Evolutionary conservation across 2,329 filamentous ascomycete genomes (phyloP), one percentile per base, ranked within the genome.

Genomic region (Thyridium curvatum): DNA sequence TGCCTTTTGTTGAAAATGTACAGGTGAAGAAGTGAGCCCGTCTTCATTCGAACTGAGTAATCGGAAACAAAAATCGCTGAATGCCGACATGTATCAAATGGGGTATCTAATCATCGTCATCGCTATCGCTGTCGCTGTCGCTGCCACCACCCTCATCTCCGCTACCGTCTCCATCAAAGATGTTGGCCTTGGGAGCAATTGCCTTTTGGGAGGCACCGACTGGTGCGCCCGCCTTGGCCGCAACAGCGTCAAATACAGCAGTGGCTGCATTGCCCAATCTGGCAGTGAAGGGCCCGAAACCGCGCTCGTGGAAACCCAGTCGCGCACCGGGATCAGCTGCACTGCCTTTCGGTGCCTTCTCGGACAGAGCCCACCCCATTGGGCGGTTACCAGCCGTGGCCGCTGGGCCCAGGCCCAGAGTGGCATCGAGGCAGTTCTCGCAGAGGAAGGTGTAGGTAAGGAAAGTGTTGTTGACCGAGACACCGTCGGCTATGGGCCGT

Each of bases 381-480:
- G 53, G 56, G 6, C 52, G 52, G 9, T 49, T 45, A 3, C 46
- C 48, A 1, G 39, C 44, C 2, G 53, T 46, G 4, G 41, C 48
- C 5, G 46, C 52, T 0, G 55, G 48, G 0, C 47, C 50, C 5
- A 61, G 51, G 1, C 58, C 59, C 1, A 59, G 38, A 4, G 45
- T 38, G 0, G 51, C 41, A 34, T 52, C 52, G 8, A 64, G 47
- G 35, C 60, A 64, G 10, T 52, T 52, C 33, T 62, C 54, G 52
- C 66, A 71, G 6, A 71, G 53, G 49, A 71, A 71, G 1, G 67
- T 71, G 47, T 66, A 69, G 0, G 61, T 61, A 37, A 68, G 60
- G 41, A 62, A 60, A 1, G 64, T 65, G 34, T 45, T 51, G 52
- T 68, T 70, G 41, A 66, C 59, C 26, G 55, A 59, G 6, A 64